A percentile compares a stretch with the other conserved stretches of the same genome.
Evolutionary conservation across 306 rosid genomes (phyloP).

Genomic region (Pyrus pyrifolia): DNA sequence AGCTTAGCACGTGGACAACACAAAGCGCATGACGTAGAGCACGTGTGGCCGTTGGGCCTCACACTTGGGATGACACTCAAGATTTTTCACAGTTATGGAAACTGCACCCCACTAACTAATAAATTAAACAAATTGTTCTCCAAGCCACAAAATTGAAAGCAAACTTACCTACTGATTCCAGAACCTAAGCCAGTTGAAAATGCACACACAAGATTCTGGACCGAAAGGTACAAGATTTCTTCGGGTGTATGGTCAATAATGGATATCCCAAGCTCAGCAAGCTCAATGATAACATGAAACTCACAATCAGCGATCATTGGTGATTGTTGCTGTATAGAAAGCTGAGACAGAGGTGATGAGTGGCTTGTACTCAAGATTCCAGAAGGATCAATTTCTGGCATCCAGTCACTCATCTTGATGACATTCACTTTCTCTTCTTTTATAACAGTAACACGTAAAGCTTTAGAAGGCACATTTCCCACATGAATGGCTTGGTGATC

Average conservation of each 20-base stretch:
- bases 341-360: slow-evolving; percentile 35
- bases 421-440: slow-evolving; percentile 82
- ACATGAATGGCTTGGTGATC: slow-evolving; percentile 63
- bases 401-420: slow-evolving; percentile 84
- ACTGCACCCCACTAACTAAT: background rate
- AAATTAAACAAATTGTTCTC: background rate
- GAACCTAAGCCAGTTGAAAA: slow-evolving; percentile 90
- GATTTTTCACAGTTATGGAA: background rate
- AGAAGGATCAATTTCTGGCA: slow-evolving; percentile 69
- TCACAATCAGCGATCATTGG: slow-evolving; percentile 53
- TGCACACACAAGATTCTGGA: slow-evolving; percentile 75
- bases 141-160: slow-evolving; percentile 2
- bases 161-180: slow-evolving; percentile 78
- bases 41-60: too few species aligned
- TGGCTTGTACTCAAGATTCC: slow-evolving; percentile 36
- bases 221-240: slow-evolving; percentile 75
- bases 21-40: too few species aligned
- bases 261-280: slow-evolving; percentile 86
- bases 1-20: too few species aligned
- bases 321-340: slow-evolving; percentile 40
- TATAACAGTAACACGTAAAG: slow-evolving; percentile 61
- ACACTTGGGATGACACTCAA: background rate
- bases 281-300: slow-evolving; percentile 70
- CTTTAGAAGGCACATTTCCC: slow-evolving; percentile 57
- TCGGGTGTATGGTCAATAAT: slow-evolving; percentile 89